Percentiles rank a stretch among this genome's conserved stretches.
phyloP scores from a whole-genome alignment of 257 asterid genomes.

The Solanum habrochaites region DNA sequence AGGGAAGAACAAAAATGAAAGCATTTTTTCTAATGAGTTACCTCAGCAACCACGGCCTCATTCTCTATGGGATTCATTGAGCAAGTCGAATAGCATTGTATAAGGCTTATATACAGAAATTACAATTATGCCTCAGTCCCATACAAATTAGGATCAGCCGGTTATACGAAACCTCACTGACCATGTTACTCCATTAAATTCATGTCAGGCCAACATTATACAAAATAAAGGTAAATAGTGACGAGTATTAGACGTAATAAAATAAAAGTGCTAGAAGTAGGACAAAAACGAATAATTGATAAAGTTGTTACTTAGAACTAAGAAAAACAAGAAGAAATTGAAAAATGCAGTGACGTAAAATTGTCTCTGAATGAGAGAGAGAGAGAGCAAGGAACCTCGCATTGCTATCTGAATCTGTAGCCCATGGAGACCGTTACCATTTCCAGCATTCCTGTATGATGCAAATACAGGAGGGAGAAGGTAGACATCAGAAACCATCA shows the following conservation, averaged over 20 bases:
- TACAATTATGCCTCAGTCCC: not conserved
- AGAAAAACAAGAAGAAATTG: not conserved
- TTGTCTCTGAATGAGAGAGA: not conserved
- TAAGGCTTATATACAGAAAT: not conserved
- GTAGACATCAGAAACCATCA: conserved; percentile 29
- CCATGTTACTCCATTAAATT: not conserved
- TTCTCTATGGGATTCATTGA: conserved; percentile 77
- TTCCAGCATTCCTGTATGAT: conserved; percentile 64
- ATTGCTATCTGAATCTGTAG: conserved; percentile 93
- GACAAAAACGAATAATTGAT: not conserved
- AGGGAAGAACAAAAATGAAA: not conserved
- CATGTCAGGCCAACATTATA: not conserved
- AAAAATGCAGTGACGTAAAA: not conserved
- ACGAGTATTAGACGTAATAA: not conserved
- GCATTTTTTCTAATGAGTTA: conserved; percentile 8
- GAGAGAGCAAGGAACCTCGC: conserved; percentile 50
- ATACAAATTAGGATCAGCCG: not conserved
- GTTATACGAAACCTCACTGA: not conserved
- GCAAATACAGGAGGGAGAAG: not conserved
- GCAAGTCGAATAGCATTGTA: conserved; percentile 39
- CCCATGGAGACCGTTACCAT: conserved; percentile 84
- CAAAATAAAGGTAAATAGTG: not conserved
- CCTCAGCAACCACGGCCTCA: conserved; percentile 82
- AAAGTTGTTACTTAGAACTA: not conserved
- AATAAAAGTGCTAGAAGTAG: not conserved